Evolutionary conservation across 306 rosid species (phyloP).

Genomic region (Rubus parviflorus): DNA sequence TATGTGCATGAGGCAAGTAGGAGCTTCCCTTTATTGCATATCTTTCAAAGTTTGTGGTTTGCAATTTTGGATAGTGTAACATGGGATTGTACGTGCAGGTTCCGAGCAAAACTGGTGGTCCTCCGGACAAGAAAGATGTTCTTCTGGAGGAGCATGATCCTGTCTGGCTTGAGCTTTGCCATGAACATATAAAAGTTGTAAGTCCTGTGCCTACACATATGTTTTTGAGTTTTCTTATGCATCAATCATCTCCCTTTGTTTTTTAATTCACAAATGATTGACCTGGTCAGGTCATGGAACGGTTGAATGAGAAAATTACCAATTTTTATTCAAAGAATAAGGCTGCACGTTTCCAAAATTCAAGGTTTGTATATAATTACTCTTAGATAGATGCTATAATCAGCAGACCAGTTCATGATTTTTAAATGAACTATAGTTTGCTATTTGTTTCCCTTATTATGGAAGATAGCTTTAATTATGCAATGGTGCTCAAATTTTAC

Average conservation of each 20-base stretch:
- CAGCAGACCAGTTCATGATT: neutral
- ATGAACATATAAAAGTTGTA: constrained; percentile 93
- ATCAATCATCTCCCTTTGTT: constrained; percentile 19
- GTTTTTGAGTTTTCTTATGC: neutral
- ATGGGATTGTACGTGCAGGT: constrained; percentile 46
- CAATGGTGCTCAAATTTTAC: neutral
- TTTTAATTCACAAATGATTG: constrained; percentile 18
- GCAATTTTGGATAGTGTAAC: constrained; percentile 7
- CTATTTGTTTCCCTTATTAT: neutral
- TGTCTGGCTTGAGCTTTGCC: constrained; percentile 93
- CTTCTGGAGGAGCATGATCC: constrained; percentile 96
- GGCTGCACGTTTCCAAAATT: constrained; percentile 70
- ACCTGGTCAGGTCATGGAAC: constrained; percentile 73
- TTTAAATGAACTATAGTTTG: too few relatives aligned
- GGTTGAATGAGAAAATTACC: constrained; percentile 82
- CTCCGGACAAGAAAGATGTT: constrained; percentile 81
- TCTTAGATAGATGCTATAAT: neutral
- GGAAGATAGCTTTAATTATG: neutral
- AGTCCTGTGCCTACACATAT: constrained; percentile 21
- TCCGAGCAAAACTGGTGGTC: constrained; percentile 66
- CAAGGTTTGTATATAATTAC: constrained; percentile 32
- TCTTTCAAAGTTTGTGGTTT: constrained; percentile 23
- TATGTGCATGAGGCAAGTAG: constrained; percentile 74
- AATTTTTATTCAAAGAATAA: constrained; percentile 77
- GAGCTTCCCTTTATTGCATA: neutral